These are phyloP conservation scores for Earliella scabrosa DNA, from an alignment of 1,284 basidiomycete species.

Conservation along the genomic window DNA sequence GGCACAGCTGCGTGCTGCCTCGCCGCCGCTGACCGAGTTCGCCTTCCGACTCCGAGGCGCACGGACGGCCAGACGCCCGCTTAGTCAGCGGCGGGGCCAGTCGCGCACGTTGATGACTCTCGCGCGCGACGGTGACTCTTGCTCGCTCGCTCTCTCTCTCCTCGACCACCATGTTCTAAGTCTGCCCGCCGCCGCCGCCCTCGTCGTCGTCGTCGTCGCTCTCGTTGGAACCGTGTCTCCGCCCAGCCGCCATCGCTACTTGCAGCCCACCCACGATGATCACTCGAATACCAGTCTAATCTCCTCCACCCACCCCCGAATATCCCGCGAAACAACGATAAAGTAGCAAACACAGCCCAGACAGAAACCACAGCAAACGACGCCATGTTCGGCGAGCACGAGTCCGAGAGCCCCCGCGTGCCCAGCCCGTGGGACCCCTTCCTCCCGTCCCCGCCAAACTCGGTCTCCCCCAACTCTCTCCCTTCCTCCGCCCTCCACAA, in stretches of 20 bases:
- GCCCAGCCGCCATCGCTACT: constrained; percentile 10
- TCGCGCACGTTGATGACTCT: no score
- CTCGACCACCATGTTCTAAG: constrained; percentile 7
- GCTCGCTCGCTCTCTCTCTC: no score
- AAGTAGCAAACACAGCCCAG: constrained; percentile 10
- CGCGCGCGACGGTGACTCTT: no score
- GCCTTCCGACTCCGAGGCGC: no score
- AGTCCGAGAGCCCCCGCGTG: constrained; percentile 75
- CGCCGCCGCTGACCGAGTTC: no score
- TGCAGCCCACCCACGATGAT: constrained; percentile 49
- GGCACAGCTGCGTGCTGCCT: neutral
- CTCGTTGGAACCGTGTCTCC: constrained; percentile 11
- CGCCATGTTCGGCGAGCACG: constrained; percentile 78
- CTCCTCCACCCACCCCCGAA: neutral
- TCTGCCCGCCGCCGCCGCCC: neutral
- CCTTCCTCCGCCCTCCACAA: constrained; percentile 27
- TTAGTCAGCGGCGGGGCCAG: no score
- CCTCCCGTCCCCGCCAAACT: constrained; percentile 54
- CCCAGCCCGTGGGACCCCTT: constrained; percentile 82
- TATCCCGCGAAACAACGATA: constrained; percentile 15
- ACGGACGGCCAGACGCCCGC: no score
- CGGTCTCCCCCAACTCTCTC: constrained; percentile 33
- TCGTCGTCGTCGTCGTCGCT: neutral
- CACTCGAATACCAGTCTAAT: constrained; percentile 59
- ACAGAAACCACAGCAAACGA: constrained; percentile 5